Evolutionary conservation across 2,329 filamentous ascomycete species (phyloP).

Genomic region (Fusarium sublunatum): DNA sequence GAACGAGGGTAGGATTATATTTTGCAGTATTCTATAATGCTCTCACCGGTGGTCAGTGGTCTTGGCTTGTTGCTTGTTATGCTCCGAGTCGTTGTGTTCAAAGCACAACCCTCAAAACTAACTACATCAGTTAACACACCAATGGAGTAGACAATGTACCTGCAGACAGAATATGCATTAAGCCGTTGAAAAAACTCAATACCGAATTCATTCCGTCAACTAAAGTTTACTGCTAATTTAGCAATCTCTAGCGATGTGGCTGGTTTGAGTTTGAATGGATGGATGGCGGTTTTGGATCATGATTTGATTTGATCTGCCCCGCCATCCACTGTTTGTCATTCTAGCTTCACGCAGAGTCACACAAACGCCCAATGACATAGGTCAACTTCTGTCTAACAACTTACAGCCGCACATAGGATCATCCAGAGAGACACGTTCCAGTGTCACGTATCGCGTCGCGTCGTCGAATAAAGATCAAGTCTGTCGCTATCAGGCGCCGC

Average conservation of each 20-base stretch:
- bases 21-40: too few species aligned
- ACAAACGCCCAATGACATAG: slow-evolving; percentile 22
- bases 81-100: too few species aligned
- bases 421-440: neutral
- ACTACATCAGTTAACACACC: too few species aligned
- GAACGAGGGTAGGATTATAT: too few species aligned
- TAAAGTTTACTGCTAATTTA: neutral
- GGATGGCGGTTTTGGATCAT: slow-evolving; percentile 4
- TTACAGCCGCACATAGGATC: neutral
- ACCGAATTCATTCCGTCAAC: too few species aligned
- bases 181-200: too few species aligned
- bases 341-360: slow-evolving; percentile 30
- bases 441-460: neutral
- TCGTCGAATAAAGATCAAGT: neutral
- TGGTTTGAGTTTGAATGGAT: neutral
- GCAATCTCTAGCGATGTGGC: too few species aligned
- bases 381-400: slow-evolving; percentile 11
- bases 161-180: too few species aligned
- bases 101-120: too few species aligned
- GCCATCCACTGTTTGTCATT: slow-evolving; percentile 18
- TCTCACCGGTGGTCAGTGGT: too few species aligned
- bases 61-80: too few species aligned
- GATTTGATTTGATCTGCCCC: slow-evolving; percentile 21
- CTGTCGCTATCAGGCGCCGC: neutral
- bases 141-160: too few species aligned